phyloP scores from a whole-genome alignment of 371 early-diverging fungal species.

The Rhizopus stolonifer region DNA sequence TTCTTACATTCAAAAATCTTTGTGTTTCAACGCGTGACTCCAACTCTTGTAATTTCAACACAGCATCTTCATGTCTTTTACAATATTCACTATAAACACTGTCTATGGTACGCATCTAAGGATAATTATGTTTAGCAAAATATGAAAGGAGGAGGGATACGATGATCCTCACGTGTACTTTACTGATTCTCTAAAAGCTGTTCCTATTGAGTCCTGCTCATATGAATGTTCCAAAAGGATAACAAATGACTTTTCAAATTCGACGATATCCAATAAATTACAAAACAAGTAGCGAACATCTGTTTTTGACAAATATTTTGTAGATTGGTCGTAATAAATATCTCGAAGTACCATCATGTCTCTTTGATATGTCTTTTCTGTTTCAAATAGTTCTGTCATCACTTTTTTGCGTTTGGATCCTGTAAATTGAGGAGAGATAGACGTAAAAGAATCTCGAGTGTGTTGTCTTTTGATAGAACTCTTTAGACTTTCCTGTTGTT shows the following conservation, averaged over 20 bases:
- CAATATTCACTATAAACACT: conserved; percentile 74
- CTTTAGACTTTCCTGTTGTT: conserved; percentile 15
- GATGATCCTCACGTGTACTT: too few species aligned
- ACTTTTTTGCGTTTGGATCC: conserved; percentile 47
- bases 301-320: conserved; percentile 42
- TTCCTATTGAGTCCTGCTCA: conserved; percentile 47
- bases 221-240: conserved; percentile 37
- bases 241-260: conserved; percentile 45
- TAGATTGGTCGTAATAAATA: conserved; percentile 63
- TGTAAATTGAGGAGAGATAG: conserved; percentile 15
- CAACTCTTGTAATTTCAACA: conserved; percentile 59
- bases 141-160: too few species aligned
- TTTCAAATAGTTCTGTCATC: conserved; percentile 67
- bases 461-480: conserved; percentile 16
- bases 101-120: conserved; percentile 56
- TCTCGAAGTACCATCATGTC: conserved; percentile 72
- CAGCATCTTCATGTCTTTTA: conserved; percentile 71
- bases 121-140: too few species aligned
- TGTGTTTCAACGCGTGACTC: conserved; percentile 39
- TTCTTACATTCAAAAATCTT: conserved; percentile 52
- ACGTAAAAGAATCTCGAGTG: neutral
- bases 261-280: conserved; percentile 64
- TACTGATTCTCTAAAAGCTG: conserved; percentile 62
- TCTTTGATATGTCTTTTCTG: conserved; percentile 64
- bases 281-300: conserved; percentile 66